Evolutionary conservation across 78 protist species (phyloP), one percentile per base, ranked within the genome.

Genomic region (Dictyostelium capitatum): DNA sequence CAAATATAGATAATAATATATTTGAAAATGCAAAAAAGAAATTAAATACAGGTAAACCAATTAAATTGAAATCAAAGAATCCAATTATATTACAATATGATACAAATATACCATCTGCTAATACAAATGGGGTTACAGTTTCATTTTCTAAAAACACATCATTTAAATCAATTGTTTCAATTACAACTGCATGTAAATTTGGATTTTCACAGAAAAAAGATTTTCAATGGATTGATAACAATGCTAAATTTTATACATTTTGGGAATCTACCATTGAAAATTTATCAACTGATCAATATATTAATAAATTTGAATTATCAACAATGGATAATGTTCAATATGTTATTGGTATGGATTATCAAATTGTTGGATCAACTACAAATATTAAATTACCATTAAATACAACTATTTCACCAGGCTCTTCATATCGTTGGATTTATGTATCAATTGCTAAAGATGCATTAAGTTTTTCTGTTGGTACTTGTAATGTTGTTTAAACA

Each of bases 171-270:
- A 25, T 50, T 0, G 25, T 14, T 30, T 20, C 46, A 41, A 6
- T 62, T 23, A 37, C 43, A 28, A 20, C n/a, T 4, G 83, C 0
- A 17, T 87, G 93, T 64, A 30, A 48, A 59, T 51, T 77, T 74
- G 69, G 78, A 11, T 87, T 53, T 11, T 48, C 17, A 10, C 93
- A 87, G 77, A 46, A 78, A 37, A 87, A 77, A 64, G 65, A 72
- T 2, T 77, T 46, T n/a, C 65, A 77, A 77, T 87, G 93, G 93
- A 64, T 80, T 46, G 84, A 50, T 48, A 75, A 80, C n/a, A 77
- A 77, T 64, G 93, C 78, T 8, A 57, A 41, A 1, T 37, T 73
- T 7, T 74, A 50, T n/a, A 46, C n/a, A 14, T 59, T 74, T 19
- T 87, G 51, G 47, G 84, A 87, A 50, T 50, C 54, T 10, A 25